Conservation (phyloP, 2,329 filamentous ascomycete genomes). For the Dendrostoma leiphaemia region DNA sequence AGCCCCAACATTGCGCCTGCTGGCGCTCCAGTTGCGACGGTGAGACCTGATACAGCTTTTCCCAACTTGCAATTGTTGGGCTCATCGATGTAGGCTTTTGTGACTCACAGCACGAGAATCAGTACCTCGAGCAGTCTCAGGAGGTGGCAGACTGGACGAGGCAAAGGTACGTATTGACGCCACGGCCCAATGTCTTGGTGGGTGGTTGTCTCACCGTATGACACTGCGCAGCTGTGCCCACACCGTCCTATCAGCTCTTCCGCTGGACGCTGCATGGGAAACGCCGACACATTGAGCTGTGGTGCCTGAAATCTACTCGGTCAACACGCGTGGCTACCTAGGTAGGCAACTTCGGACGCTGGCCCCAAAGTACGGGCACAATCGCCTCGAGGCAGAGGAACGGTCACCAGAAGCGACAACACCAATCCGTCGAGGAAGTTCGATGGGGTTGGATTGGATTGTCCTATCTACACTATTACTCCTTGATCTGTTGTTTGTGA, state of each 20-base stretch:
- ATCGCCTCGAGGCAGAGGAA: too few species aligned
- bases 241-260: neutral
- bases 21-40: neutral
- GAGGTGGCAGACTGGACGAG: too few species aligned
- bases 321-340: too few species aligned
- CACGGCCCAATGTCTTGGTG: neutral
- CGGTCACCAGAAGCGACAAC: neutral
- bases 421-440: too few species aligned
- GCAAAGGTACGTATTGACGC: neutral
- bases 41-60: neutral
- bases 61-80: too few species aligned
- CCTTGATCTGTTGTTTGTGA: conserved; percentile 43
- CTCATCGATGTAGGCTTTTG: too few species aligned
- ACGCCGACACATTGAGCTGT: neutral
- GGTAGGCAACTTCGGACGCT: too few species aligned
- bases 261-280: neutral
- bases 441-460: too few species aligned
- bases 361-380: too few species aligned
- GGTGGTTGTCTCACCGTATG: neutral
- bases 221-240: neutral
- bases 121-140: too few species aligned
- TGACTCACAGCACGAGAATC: neutral
- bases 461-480: conserved; percentile 26
- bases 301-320: neutral
- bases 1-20: neutral